Conservation (phyloP, 2,329 filamentous ascomycete species). For the Aspergillus nomiae region DNA sequence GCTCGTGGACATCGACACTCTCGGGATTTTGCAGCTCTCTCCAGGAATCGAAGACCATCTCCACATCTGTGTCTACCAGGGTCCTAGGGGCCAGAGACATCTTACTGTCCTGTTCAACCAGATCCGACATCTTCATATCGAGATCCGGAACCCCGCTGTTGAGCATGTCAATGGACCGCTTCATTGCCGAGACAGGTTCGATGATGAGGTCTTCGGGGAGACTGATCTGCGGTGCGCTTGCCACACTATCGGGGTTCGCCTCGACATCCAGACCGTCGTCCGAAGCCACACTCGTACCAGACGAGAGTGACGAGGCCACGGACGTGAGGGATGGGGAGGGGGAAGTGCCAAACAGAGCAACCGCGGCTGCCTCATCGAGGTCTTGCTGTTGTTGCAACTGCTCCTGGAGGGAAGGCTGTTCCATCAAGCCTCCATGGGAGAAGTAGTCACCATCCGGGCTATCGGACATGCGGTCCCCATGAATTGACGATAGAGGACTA, state of each 20-base stretch:
- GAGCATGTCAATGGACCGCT: slow-evolving; percentile 44
- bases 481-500: slow-evolving; percentile 33
- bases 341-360: slow-evolving; percentile 43
- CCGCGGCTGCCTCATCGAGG: slow-evolving; percentile 36
- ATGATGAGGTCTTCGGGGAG: slow-evolving; percentile 31
- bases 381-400: slow-evolving; percentile 29
- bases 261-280: slow-evolving; percentile 35
- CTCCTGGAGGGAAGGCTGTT: slow-evolving; percentile 22
- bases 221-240: slow-evolving; percentile 32
- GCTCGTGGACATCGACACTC: slow-evolving; percentile 87
- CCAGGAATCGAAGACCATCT: slow-evolving; percentile 54
- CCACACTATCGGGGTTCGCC: slow-evolving; percentile 20
- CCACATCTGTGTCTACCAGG: slow-evolving; percentile 35
- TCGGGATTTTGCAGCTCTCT: slow-evolving; percentile 73
- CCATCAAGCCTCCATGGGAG: slow-evolving; percentile 28
- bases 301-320: slow-evolving; percentile 44
- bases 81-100: slow-evolving; percentile 41
- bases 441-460: slow-evolving; percentile 40
- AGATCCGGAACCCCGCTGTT: slow-evolving; percentile 39
- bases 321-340: slow-evolving; percentile 46
- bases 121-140: slow-evolving; percentile 39
- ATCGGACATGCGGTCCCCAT: slow-evolving; percentile 31
- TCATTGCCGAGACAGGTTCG: slow-evolving; percentile 35
- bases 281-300: slow-evolving; percentile 40
- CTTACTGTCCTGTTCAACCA: slow-evolving; percentile 43